phyloP scores from a whole-genome alignment of 148 eudicot genomes.

The Fagopyrum homotropicum region DNA sequence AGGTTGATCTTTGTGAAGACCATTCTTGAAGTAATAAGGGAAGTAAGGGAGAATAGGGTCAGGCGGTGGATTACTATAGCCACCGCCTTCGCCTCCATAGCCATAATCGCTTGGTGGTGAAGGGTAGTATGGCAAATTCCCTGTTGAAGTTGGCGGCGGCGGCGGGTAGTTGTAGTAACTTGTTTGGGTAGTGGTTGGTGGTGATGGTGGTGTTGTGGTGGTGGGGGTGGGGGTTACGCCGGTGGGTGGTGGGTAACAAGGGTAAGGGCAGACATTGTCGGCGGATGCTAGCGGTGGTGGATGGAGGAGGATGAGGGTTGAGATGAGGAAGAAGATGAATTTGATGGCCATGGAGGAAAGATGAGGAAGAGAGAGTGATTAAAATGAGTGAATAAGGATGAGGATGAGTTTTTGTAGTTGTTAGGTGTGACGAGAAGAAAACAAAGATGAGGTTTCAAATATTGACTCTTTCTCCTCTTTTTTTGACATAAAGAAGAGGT shows the following conservation, averaged over 20 bases:
- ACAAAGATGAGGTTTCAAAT: background rate
- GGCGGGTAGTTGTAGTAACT: background rate
- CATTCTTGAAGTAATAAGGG: constrained; percentile 13
- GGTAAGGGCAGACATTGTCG: constrained; percentile 12
- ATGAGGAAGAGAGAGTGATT: background rate
- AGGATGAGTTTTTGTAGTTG: background rate
- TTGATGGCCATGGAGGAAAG: background rate
- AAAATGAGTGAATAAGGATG: background rate
- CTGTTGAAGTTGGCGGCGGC: background rate
- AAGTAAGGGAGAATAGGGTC: constrained; percentile 15
- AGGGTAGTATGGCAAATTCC: constrained; percentile 11
- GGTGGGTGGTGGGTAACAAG: constrained; percentile 11
- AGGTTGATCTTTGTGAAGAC: constrained; percentile 6
- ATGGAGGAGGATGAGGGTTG: background rate
- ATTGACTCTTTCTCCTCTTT: background rate
- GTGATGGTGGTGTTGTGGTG: constrained; percentile 11
- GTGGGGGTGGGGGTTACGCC: background rate
- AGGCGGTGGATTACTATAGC: background rate
- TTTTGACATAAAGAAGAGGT: background rate
- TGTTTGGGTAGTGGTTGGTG: background rate
- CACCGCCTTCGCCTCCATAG: background rate
- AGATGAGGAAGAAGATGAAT: background rate
- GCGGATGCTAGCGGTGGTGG: background rate
- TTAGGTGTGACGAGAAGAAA: background rate
- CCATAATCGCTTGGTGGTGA: constrained; percentile 7